Base-by-base conservation (phyloP, 345 rosid species). In the Pugionium dolabratum region DNA sequence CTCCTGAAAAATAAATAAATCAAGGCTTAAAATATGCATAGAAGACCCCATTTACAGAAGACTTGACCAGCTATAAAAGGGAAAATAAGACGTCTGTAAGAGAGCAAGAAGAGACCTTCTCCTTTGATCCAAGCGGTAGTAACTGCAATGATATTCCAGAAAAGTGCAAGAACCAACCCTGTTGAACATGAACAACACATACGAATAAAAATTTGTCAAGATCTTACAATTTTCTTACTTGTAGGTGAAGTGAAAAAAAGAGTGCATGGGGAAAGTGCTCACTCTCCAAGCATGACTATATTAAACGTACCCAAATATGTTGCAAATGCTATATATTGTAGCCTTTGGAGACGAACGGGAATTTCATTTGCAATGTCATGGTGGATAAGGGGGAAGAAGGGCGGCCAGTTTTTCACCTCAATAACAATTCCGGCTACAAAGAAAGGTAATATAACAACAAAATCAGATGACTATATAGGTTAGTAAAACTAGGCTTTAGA, bases 121-220 rank as follows among this genome's bases (percentile, higher is more conserved):
- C 93, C 93, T 79, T 82, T 85, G 76, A 91, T 82, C 96, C 99
- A 88, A 44, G 89, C 95, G 27, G 99, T 55, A 10, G 93, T 83
- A 67, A 89, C 90, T 27, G 97, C 89, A 3, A 91, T 60, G 46
- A 95, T 11, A 64, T 91, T 91, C 99, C 97, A 95, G 25, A 89
- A 64, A 65, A 95, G 93, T 76, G 91, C 87, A 7, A 83, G n/a
- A 63, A 75, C 56, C 81, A 95, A 58, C 60, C 99, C 99, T 94
- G 87, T 81, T 82, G 36, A 75, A 61, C 28, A 65, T 33, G 46
- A 27, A 73, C 26, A 59, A 73, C 26, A 59, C 11, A 50, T 4
- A 6, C 5, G 7, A 35, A 39, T 48, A 2, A 62, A 40, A 4
- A 6, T 3, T 61, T 39, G 63, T 7, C 32, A 64, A 5, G 8